Evolutionary conservation across 106 monocot species (phyloP).

Genomic region (Dendrobium catenatum): DNA sequence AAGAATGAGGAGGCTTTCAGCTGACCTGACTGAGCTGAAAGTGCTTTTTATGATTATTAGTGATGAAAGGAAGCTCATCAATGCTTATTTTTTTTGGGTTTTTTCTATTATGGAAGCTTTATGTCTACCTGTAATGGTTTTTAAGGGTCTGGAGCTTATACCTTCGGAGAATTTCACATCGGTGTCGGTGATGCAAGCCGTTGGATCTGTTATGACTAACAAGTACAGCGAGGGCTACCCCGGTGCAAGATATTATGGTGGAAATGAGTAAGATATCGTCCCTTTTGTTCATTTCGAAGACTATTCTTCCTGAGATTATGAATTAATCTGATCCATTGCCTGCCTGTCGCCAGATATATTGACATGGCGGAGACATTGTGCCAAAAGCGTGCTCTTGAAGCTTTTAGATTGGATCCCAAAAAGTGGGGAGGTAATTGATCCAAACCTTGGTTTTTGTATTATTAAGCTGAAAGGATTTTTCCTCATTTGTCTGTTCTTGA

Average conservation of each 20-base stretch:
- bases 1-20: no score
- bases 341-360: constrained; percentile 53
- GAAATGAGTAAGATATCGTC: constrained; percentile 76
- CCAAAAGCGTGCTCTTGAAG: constrained; percentile 93
- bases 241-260: constrained; percentile 99
- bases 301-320: neutral
- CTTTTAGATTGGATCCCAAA: constrained; percentile 75
- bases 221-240: constrained; percentile 99
- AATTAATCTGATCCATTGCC: neutral
- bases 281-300: neutral
- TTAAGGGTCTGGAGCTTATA: constrained; percentile 87
- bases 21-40: no score
- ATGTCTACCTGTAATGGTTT: neutral
- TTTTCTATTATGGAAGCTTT: neutral
- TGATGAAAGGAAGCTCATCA: no score
- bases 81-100: no score
- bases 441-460: neutral
- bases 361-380: constrained; percentile 97
- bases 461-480: neutral
- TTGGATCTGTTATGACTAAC: constrained; percentile 98
- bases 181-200: constrained; percentile 94
- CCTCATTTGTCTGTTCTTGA: neutral
- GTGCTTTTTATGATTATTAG: no score
- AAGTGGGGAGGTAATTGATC: constrained; percentile 87
- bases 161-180: constrained; percentile 99